Evolutionary conservation across 2,329 filamentous ascomycete genomes (phyloP), one percentile per base, ranked within the genome.

Genomic region (Nemania bipapillata): DNA sequence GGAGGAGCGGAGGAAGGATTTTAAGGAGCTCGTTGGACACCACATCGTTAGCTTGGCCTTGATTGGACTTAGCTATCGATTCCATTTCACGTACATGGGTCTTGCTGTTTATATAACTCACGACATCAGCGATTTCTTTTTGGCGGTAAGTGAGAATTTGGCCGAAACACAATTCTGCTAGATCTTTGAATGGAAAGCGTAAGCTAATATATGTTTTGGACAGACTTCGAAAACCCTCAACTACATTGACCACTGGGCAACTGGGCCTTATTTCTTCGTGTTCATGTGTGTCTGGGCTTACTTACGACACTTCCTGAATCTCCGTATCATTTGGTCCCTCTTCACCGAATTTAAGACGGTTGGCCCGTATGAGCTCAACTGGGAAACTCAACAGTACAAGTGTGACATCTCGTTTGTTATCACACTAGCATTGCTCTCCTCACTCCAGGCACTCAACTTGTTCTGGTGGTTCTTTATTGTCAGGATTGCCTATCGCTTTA

Each of bases 51-150:
- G 93, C 22, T 83, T 98, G 68, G 84, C 90, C 22, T 86, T 98
- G 74, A 97, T 98, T 74, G 91, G 83, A 66, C 83, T 95, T 77
- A 96, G 92, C 83, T 98, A 97, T 83, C 90, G 93, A 69, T 98
- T 97, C 85, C 94, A 98, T 82, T 98, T 97, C 80, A 96, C 94
- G 22, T 95, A 97, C 81, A 96, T 98, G 79, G 94, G 94, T 28
- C 83, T 97, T 63, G 92, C 93, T 22, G 93, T 98, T 37, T 98
- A 97, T 81, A 93, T 96, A 70, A 97, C 94, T 9, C 93, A 97
- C 81, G 94, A 98, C 78, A 92, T 97, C 70, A 94, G 91, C 68
- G 94, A 97, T 80, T 97, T 97, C 83, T 97, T 97, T 87, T 87
- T 97, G 52, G 94, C 95, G 42, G 92, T 94, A 87, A 82, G 90